Percentiles rank a stretch among this genome's conserved stretches.
Conservation (phyloP, 768 basidiomycete species). For the Suillus placidus region DNA sequence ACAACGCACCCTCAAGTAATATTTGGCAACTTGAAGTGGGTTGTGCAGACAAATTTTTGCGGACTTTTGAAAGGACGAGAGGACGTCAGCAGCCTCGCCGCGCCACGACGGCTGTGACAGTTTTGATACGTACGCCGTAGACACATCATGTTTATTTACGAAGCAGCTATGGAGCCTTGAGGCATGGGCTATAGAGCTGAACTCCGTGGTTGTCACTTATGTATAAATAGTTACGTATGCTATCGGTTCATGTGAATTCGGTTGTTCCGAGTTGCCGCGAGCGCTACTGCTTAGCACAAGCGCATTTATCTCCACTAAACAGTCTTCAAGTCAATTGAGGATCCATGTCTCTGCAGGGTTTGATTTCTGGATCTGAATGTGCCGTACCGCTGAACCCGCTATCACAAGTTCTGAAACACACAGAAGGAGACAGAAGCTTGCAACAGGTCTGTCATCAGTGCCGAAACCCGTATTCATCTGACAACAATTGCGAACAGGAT, state of each 20-base stretch:
- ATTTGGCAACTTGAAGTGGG: not conserved
- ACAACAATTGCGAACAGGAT: constrained; percentile 51
- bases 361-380: constrained; percentile 91
- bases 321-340: not conserved
- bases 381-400: constrained; percentile 83
- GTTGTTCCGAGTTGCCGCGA: constrained; percentile 1
- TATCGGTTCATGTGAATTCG: not conserved
- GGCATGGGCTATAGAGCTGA: not conserved
- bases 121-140: not conserved
- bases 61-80: not conserved
- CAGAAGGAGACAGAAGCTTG: constrained; percentile 84
- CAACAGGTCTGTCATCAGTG: constrained; percentile 63
- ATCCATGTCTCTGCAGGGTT: constrained; percentile 74
- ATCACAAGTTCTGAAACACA: constrained; percentile 86
- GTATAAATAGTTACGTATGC: not conserved
- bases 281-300: not conserved
- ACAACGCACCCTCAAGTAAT: not conserved
- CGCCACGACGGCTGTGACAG: not conserved
- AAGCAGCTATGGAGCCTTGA: not conserved
- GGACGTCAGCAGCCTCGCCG: too few relatives aligned
- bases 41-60: not conserved
- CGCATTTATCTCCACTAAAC: not conserved
- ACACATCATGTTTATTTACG: not conserved
- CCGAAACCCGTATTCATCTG: not conserved
- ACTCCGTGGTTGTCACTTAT: not conserved